Evolutionary conservation across 225 moss, liverwort and hornwort genomes (phyloP).

Genomic region (Marchantia paleacea): DNA sequence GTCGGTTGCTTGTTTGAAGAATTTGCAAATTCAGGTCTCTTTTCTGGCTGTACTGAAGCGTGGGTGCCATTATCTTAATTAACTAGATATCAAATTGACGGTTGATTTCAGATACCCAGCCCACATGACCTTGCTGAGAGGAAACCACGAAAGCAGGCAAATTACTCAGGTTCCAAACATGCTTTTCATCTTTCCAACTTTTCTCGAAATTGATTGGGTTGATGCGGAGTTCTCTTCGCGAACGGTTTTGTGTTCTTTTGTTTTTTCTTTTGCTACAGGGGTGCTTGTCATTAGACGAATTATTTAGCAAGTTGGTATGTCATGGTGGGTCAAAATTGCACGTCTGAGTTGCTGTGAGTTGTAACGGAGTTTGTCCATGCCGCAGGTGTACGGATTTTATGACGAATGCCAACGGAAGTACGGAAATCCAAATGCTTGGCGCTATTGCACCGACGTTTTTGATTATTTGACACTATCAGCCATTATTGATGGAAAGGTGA

Average conservation of each 20-base stretch:
- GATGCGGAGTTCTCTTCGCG: too few species aligned
- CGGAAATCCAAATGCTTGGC: slow-evolving; percentile 99
- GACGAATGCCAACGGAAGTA: slow-evolving; percentile 99
- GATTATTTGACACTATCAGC: slow-evolving; percentile 99
- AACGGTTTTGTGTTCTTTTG: too few species aligned
- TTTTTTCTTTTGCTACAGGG: too few species aligned
- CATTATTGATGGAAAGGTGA: slow-evolving; percentile 95
- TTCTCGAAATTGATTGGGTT: too few species aligned
- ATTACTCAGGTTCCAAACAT: slow-evolving; percentile 78
- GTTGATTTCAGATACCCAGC: slow-evolving; percentile 66
- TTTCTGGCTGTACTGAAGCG: background rate
- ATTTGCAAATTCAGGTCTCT: background rate
- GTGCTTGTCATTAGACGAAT: too few species aligned
- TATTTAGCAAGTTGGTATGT: too few species aligned
- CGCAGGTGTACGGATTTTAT: slow-evolving; percentile 98
- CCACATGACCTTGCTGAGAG: slow-evolving; percentile 98
- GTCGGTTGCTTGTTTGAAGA: too few species aligned
- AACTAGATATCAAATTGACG: background rate
- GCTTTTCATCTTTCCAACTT: background rate
- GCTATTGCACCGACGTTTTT: slow-evolving; percentile 99
- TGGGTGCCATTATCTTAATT: background rate
- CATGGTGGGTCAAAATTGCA: too few species aligned
- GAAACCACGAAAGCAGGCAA: slow-evolving; percentile 99
- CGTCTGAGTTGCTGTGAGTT: too few species aligned
- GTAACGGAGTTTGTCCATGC: background rate